A percentile compares a stretch with the other conserved stretches of the same genome.
These are phyloP conservation scores for Vanrija sp. DNA, from an alignment of 1,284 basidiomycete species.

Conservation along the genomic window DNA sequence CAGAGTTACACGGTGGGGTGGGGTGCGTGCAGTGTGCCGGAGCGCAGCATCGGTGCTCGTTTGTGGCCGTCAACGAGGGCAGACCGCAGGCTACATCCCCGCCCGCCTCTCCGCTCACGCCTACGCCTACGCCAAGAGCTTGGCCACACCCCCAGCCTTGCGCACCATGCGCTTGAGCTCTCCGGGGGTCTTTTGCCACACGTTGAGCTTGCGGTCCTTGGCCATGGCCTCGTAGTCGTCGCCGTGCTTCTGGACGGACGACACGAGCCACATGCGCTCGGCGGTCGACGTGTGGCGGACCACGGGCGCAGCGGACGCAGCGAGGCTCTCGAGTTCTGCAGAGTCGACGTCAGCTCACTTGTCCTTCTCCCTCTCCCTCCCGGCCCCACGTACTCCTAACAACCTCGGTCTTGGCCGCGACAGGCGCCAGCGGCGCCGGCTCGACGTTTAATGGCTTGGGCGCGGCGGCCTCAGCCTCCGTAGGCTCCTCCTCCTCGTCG, in stretches of 20 bases:
- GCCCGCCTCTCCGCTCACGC: too few species aligned
- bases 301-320: slow-evolving; percentile 46
- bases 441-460: slow-evolving; percentile 17
- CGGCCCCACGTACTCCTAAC: slow-evolving; percentile 42
- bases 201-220: slow-evolving; percentile 72
- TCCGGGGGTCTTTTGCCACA: slow-evolving; percentile 80
- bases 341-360: neutral
- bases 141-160: slow-evolving; percentile 32
- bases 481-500: slow-evolving; percentile 52
- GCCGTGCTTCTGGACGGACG: slow-evolving; percentile 68
- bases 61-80: too few species aligned
- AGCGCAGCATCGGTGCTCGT: too few species aligned
- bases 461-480: slow-evolving; percentile 29
- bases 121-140: slow-evolving; percentile 11
- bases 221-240: slow-evolving; percentile 73
- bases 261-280: slow-evolving; percentile 65
- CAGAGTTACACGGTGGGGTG: too few species aligned
- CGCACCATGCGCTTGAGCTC: slow-evolving; percentile 59
- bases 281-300: slow-evolving; percentile 65
- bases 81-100: too few species aligned
- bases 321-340: slow-evolving; percentile 44
- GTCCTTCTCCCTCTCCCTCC: too few species aligned
- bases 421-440: slow-evolving; percentile 29
- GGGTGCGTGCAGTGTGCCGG: too few species aligned
- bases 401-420: slow-evolving; percentile 48